Conservation (phyloP, 2,329 filamentous ascomycete genomes). For the Phialocephala subalpina region DNA sequence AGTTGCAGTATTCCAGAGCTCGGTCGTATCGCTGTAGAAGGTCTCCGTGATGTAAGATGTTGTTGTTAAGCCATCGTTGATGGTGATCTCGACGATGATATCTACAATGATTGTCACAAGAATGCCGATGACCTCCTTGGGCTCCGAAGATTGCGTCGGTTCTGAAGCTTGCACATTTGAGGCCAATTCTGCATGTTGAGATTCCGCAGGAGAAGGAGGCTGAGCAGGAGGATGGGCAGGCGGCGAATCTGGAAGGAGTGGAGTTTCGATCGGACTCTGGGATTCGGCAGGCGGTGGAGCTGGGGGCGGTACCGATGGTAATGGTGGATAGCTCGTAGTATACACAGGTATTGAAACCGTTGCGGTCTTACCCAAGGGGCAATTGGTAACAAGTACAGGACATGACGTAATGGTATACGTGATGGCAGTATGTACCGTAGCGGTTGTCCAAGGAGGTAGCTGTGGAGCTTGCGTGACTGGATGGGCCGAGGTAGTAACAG, state of each 20-base stretch:
- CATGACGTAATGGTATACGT: slow-evolving; percentile 26
- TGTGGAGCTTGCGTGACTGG: slow-evolving; percentile 11
- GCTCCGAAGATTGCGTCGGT: background rate
- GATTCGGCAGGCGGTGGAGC: background rate
- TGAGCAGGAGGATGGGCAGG: background rate
- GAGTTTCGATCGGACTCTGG: background rate
- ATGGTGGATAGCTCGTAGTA: slow-evolving; percentile 44
- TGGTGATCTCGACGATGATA: slow-evolving; percentile 16
- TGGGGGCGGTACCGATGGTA: background rate
- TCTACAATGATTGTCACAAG: slow-evolving; percentile 23
- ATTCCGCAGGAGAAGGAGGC: background rate
- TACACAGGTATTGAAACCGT: slow-evolving; percentile 43
- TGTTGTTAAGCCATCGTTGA: slow-evolving; percentile 12
- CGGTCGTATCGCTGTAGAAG: slow-evolving; percentile 16
- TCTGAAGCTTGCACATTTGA: background rate
- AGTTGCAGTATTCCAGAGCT: slow-evolving; percentile 17
- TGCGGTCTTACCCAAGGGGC: slow-evolving; percentile 37
- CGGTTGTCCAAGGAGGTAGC: slow-evolving; percentile 15
- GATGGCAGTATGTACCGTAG: slow-evolving; percentile 25
- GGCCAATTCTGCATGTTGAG: background rate
- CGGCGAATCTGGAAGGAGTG: background rate
- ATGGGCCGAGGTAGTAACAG: slow-evolving; percentile 19
- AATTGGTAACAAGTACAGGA: slow-evolving; percentile 16
- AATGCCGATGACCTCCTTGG: slow-evolving; percentile 16
- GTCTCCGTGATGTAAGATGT: slow-evolving; percentile 22